Conservation (phyloP, 495 filamentous ascomycete genomes). For the Opeltia flavorubescens region DNA sequence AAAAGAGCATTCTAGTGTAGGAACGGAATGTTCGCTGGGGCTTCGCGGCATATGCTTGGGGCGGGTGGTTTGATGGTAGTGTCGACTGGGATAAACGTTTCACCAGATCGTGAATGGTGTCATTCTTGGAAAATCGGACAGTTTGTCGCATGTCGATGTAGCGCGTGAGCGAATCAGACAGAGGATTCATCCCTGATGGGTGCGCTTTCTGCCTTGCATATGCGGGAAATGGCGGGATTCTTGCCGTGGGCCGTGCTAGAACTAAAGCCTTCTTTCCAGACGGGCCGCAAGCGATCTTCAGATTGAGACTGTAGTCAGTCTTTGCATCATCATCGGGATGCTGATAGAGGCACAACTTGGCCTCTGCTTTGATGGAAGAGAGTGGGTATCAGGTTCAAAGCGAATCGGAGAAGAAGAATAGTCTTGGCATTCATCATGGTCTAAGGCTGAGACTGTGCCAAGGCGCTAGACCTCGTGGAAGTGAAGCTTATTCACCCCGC, state of each 20-base stretch:
- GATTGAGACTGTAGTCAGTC: background rate
- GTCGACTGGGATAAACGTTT: background rate
- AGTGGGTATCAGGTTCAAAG: too few species aligned
- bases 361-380: too few species aligned
- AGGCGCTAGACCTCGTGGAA: too few species aligned
- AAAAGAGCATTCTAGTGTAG: too few species aligned
- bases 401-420: too few species aligned
- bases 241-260: background rate
- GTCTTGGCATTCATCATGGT: too few species aligned
- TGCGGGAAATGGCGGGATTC: too few species aligned
- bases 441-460: too few species aligned
- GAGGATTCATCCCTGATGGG: background rate
- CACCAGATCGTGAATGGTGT: background rate
- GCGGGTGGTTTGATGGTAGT: background rate
- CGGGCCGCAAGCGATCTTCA: background rate
- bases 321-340: too few species aligned
- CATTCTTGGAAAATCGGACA: background rate
- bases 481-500: too few species aligned
- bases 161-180: background rate
- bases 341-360: too few species aligned
- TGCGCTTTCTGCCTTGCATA: background rate
- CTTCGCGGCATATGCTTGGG: background rate
- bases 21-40: background rate
- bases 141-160: background rate
- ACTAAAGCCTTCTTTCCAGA: background rate